phyloP scores from a whole-genome alignment of 352 stramenopile genomes.

The Synura sp. region DNA sequence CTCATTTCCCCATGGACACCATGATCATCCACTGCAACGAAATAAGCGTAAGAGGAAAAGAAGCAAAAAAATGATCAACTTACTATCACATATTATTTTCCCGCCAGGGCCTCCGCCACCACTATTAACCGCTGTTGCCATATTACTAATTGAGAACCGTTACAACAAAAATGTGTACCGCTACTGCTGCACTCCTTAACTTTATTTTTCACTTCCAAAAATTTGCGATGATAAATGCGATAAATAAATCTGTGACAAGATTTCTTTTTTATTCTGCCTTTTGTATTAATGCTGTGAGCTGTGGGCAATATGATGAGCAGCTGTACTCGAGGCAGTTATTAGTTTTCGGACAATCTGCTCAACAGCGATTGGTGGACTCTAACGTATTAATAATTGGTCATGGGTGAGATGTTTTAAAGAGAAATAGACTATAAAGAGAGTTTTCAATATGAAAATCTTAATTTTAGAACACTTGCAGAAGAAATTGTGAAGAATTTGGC shows the following conservation, averaged over 20 bases:
- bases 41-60: neutral
- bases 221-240: too few relatives aligned
- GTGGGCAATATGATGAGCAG: too few relatives aligned
- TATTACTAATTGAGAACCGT: too few relatives aligned
- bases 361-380: neutral
- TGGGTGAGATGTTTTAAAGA: neutral
- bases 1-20: slow-evolving; percentile 18
- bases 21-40: slow-evolving; percentile 30
- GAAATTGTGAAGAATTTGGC: slow-evolving; percentile 39
- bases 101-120: neutral
- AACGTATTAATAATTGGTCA: neutral
- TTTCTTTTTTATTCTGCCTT: too few relatives aligned
- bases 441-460: too few relatives aligned
- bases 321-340: slow-evolving; percentile 30
- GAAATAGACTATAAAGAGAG: too few relatives aligned
- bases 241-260: too few relatives aligned
- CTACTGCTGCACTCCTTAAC: too few relatives aligned
- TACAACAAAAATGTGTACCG: too few relatives aligned
- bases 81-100: slow-evolving; percentile 40
- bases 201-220: too few relatives aligned
- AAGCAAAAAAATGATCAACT: neutral
- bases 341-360: slow-evolving; percentile 29
- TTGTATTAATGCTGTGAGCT: too few relatives aligned
- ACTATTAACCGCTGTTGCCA: neutral
- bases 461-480: neutral